A percentile compares a stretch with the other conserved stretches of the same genome.
These are phyloP conservation scores for Rubus parviflorus DNA, from an alignment of 306 rosid species.

Conservation along the genomic window DNA sequence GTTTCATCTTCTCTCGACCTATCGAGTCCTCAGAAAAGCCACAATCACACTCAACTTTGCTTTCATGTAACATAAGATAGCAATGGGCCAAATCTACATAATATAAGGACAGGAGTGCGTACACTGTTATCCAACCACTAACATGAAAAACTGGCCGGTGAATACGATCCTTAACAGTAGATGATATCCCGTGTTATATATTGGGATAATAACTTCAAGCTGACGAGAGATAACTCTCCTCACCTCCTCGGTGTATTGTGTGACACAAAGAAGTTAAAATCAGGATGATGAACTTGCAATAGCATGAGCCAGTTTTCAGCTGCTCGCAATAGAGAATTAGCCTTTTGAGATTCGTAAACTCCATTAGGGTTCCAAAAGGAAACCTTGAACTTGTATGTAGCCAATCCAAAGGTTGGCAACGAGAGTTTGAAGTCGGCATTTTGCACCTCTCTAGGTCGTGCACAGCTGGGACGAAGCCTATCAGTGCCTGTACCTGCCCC, in stretches of 20 bases:
- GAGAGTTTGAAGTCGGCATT: slow-evolving; percentile 49
- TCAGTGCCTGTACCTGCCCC: slow-evolving; percentile 62
- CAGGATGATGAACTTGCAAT: slow-evolving; percentile 68
- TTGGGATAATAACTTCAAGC: slow-evolving; percentile 21
- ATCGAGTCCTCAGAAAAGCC: slow-evolving; percentile 17
- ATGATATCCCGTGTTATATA: slow-evolving; percentile 6
- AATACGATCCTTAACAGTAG: slow-evolving; percentile 15
- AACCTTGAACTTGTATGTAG: slow-evolving; percentile 68
- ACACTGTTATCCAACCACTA: slow-evolving; percentile 22
- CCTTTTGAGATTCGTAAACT: slow-evolving; percentile 57
- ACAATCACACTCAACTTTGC: slow-evolving; percentile 14
- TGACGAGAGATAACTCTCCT: slow-evolving; percentile 7
- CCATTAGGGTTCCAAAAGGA: slow-evolving; percentile 71
- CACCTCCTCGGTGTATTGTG: slow-evolving; percentile 53
- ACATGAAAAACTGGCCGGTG: slow-evolving; percentile 24
- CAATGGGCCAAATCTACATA: slow-evolving; percentile 17
- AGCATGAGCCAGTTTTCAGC: slow-evolving; percentile 75
- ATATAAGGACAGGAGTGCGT: slow-evolving; percentile 13
- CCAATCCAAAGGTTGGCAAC: slow-evolving; percentile 76
- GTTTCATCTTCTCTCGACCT: slow-evolving; percentile 21
- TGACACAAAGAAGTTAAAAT: slow-evolving; percentile 63
- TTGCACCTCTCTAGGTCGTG: slow-evolving; percentile 43
- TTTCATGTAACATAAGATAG: slow-evolving; percentile 13
- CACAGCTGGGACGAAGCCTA: slow-evolving; percentile 42
- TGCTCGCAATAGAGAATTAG: slow-evolving; percentile 58